Conservation (phyloP, 345 rosid species). For the Eucalyptus lansdowneana region DNA sequence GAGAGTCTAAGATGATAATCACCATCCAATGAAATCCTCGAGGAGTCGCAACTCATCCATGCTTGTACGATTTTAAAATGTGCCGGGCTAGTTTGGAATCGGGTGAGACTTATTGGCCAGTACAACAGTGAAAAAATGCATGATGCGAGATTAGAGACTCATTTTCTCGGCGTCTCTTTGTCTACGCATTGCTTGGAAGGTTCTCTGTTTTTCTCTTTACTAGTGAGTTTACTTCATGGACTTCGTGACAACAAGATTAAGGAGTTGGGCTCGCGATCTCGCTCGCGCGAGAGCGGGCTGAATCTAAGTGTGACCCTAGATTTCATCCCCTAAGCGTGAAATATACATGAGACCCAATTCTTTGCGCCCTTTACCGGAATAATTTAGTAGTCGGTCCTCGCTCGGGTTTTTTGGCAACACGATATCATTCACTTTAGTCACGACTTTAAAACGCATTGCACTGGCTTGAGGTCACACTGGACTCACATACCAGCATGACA, state of each 20-base stretch:
- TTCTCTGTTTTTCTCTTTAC: background rate
- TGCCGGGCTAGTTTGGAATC: no score
- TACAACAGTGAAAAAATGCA: background rate
- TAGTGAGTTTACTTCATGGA: background rate
- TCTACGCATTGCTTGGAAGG: background rate
- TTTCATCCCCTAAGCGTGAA: background rate
- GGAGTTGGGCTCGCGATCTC: background rate
- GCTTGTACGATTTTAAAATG: background rate
- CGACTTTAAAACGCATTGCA: background rate
- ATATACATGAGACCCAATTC: background rate
- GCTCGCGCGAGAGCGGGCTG: rapidly evolving
- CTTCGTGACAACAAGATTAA: background rate
- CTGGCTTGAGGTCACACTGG: background rate
- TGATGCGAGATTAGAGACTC: background rate
- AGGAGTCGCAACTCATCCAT: background rate
- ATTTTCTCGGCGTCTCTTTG: background rate
- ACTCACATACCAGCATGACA: background rate
- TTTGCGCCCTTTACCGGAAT: background rate
- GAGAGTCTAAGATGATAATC: background rate
- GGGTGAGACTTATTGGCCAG: background rate
- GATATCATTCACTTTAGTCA: background rate
- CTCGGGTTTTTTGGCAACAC: no score
- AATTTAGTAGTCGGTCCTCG: background rate
- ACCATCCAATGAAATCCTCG: background rate
- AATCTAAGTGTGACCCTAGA: background rate